These are phyloP conservation scores for Silene coronaria DNA, from an alignment of 179 eudicot species.

Conservation along the genomic window DNA sequence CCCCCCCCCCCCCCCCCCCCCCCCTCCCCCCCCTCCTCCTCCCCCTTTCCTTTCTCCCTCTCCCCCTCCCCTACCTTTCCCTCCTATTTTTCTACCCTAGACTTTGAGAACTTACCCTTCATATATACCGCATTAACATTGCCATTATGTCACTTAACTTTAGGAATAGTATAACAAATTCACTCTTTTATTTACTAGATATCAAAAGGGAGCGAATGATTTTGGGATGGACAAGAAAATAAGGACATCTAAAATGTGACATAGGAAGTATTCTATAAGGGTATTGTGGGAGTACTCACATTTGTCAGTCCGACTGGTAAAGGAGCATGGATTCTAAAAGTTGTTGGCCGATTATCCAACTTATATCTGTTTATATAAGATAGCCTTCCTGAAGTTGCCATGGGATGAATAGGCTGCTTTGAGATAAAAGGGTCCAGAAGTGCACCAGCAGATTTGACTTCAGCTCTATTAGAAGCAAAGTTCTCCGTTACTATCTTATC, in stretches of 20 bases:
- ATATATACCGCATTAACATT: not conserved
- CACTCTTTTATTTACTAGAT: not conserved
- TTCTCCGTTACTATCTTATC: slow-evolving; percentile 35
- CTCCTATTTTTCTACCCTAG: not conserved
- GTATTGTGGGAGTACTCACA: slow-evolving; percentile 41
- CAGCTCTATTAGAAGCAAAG: slow-evolving; percentile 27
- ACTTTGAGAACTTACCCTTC: not conserved
- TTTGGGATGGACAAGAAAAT: not conserved
- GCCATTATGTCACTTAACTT: not conserved
- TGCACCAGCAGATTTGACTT: slow-evolving; percentile 25
- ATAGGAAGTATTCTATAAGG: not conserved
- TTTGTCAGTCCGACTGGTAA: slow-evolving; percentile 64
- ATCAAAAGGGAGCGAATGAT: not conserved
- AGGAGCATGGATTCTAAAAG: slow-evolving; percentile 58
- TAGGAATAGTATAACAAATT: not conserved
- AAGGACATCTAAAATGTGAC: not conserved
- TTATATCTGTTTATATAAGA: slow-evolving; percentile 55
- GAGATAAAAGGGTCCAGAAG: slow-evolving; percentile 34
- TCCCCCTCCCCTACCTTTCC: too few relatives aligned
- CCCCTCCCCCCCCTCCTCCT: too few relatives aligned
- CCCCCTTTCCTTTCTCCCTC: too few relatives aligned
- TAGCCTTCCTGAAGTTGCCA: slow-evolving; percentile 42
- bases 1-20: too few relatives aligned
- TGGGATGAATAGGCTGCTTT: slow-evolving; percentile 50
- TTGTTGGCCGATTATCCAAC: slow-evolving; percentile 79